Base-by-base conservation (phyloP, 2,329 filamentous ascomycete genomes). In the Stachybotrys echinatus region DNA sequence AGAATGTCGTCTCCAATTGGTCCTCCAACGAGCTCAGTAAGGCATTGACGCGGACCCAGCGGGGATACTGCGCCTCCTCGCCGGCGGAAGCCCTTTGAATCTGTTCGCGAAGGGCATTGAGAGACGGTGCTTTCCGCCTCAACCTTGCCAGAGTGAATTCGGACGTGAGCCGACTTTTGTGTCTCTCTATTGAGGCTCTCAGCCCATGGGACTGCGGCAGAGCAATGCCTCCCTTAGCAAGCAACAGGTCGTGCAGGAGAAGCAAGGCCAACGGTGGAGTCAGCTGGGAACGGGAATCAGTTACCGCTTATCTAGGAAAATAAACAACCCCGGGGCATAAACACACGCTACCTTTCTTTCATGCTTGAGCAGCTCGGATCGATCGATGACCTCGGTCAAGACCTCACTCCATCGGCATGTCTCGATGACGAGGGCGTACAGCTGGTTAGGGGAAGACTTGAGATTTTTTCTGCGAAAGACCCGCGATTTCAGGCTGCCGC, bases 41-140 rank as follows among this genome's bases (percentile, higher is more conserved):
- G 0, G 85, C 83, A 63, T 97, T 99, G 54, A 97, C 76, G 2
- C 94, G 83, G 39, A 96, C 83, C 94, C 94, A 99, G 48, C 94
- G 83, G n/a, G 91, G 92, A 62, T 92, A 88, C 39, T 72, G 71
- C 31, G 77, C 70, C 53, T 79, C 72, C 22, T 76, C 72, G 6
- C 76, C 71, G 7, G 72, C 72, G 19, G 75, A 74, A 27, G 72
- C 65, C 42, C 68, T 63, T 51, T 83, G 76, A 48, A 90, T 70
- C 50, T 80, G 73, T 22, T 75, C 73, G 42, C 77, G 79, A 48
- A 96, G 75, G 0, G 79, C 79, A 3, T 88, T 83, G 1, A 95
- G 55, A 0, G 88, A 83, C 0, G 84, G 72, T 48, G 85, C 84
- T 39, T 85, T 87, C 49, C 87, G 79, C 7, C 86, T 79, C 50